Conservation (phyloP, 2,329 filamentous ascomycete species). For the Pyrenochaeta sp. region DNA sequence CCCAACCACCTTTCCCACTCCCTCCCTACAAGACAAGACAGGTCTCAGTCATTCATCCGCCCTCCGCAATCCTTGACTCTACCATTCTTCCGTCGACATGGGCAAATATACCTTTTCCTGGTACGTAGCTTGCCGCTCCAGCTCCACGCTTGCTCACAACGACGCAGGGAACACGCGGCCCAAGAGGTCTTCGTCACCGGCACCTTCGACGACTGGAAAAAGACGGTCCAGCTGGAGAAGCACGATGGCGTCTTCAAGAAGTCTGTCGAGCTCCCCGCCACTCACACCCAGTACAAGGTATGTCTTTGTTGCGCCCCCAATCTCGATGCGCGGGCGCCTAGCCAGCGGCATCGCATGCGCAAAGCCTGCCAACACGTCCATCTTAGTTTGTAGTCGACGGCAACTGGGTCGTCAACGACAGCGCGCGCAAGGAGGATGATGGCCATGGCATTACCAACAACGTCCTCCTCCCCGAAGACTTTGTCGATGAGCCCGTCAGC, state of each 20-base stretch:
- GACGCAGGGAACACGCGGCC: slow-evolving; percentile 77
- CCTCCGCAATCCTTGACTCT: slow-evolving; percentile 20
- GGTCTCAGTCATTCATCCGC: slow-evolving; percentile 31
- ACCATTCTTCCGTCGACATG: slow-evolving; percentile 54
- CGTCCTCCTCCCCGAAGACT: slow-evolving; percentile 78
- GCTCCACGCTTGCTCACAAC: slow-evolving; percentile 24
- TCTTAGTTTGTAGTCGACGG: slow-evolving; percentile 92
- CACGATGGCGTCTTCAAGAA: slow-evolving; percentile 77
- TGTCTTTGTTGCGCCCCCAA: slow-evolving; percentile 28
- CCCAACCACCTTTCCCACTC: slow-evolving; percentile 34
- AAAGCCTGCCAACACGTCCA: slow-evolving; percentile 23
- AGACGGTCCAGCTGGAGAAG: slow-evolving; percentile 83
- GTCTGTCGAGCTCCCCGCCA: slow-evolving; percentile 73
- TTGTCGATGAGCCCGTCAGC: slow-evolving; percentile 60
- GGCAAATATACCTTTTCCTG: slow-evolving; percentile 75
- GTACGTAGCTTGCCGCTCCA: slow-evolving; percentile 56
- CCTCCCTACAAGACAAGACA: slow-evolving; percentile 32
- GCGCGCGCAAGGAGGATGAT: slow-evolving; percentile 83
- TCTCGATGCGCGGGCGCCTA: slow-evolving; percentile 8
- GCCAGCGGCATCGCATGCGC: slow-evolving; percentile 7
- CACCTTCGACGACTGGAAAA: slow-evolving; percentile 93
- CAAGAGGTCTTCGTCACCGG: slow-evolving; percentile 93
- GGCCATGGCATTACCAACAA: slow-evolving; percentile 89
- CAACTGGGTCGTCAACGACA: slow-evolving; percentile 83
- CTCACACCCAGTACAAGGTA: slow-evolving; percentile 95